phyloP scores from a whole-genome alignment of 257 asterid genomes.

The Nicotiana paniculata region DNA sequence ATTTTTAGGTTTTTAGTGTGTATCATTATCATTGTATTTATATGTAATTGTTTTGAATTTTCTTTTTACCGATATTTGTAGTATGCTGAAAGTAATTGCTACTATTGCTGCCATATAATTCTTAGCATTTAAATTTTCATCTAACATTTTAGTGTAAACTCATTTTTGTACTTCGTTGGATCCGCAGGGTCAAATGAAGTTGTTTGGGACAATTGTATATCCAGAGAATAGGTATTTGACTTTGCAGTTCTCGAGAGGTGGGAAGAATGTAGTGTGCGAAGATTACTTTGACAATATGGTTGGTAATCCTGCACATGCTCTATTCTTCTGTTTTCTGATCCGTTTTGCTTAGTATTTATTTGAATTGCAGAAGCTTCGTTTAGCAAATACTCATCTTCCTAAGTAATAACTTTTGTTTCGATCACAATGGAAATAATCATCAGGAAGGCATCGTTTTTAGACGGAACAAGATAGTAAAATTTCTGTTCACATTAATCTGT shows the following conservation, averaged over 20 bases:
- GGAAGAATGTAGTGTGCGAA: slow-evolving; percentile 86
- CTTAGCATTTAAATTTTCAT: not conserved
- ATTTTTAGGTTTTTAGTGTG: not conserved
- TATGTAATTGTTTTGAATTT: not conserved
- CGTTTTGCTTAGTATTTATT: slow-evolving; percentile 3
- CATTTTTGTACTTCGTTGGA: not conserved
- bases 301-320: slow-evolving; percentile 10
- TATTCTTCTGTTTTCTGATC: not conserved
- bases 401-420: not conserved
- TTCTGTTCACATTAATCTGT: not conserved
- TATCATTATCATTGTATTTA: not conserved
- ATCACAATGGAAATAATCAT: not conserved
- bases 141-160: not conserved
- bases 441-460: not conserved
- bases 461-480: not conserved
- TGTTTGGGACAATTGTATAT: slow-evolving; percentile 84
- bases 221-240: slow-evolving; percentile 84
- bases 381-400: not conserved
- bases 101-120: too few species aligned
- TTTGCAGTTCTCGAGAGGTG: slow-evolving; percentile 75
- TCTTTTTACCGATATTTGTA: not conserved
- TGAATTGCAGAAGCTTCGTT: slow-evolving; percentile 2
- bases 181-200: slow-evolving; percentile 82
- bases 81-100: not conserved
- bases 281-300: slow-evolving; percentile 89